phyloP scores from a whole-genome alignment of 208 protist genomes.

The Angomonas deanei region DNA sequence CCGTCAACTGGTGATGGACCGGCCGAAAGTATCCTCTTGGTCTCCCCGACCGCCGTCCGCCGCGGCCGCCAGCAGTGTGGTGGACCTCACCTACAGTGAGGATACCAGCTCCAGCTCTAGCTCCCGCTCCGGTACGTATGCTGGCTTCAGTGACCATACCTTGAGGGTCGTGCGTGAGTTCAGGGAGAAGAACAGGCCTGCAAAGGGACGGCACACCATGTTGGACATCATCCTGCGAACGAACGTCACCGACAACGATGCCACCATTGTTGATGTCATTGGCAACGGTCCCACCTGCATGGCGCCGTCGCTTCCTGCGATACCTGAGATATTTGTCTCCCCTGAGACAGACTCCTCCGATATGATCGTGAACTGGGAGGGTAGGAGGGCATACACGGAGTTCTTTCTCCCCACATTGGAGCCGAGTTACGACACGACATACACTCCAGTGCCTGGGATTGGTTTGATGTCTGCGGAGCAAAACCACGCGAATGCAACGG shows the following conservation, averaged over 20 bases:
- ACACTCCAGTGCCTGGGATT: constrained; percentile 34
- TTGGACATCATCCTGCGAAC: constrained; percentile 36
- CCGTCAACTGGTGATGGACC: no score
- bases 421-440: constrained; percentile 68
- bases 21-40: no score
- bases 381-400: no score
- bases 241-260: constrained; percentile 22
- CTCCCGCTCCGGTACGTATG: no score
- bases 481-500: not conserved
- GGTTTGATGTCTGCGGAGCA: not conserved
- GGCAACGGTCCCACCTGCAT: constrained; percentile 38
- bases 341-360: constrained; percentile 11
- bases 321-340: constrained; percentile 53
- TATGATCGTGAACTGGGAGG: constrained; percentile 38
- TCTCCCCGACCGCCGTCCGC: no score
- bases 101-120: no score
- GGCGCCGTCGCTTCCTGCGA: constrained; percentile 32
- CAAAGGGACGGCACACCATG: constrained; percentile 20
- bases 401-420: constrained; percentile 73
- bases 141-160: no score
- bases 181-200: no score
- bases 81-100: no score
- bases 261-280: constrained; percentile 58
- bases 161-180: no score
- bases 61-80: no score